A percentile compares a stretch with the other conserved stretches of the same genome.
These are phyloP conservation scores for Lachnellula cervina DNA, from an alignment of 2,329 filamentous ascomycete species.

Conservation along the genomic window DNA sequence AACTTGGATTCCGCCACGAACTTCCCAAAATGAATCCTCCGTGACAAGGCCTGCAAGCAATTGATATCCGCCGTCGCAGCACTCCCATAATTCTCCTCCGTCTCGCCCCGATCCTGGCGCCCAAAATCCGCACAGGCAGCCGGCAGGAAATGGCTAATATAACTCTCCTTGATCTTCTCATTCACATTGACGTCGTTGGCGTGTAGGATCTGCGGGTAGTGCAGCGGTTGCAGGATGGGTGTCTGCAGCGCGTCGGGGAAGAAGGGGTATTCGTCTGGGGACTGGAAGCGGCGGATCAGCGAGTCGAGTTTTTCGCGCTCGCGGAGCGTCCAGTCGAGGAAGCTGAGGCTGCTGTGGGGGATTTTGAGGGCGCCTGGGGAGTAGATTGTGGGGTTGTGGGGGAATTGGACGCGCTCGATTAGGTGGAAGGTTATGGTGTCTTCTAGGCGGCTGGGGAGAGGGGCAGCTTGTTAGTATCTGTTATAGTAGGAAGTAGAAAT, in stretches of 20 bases:
- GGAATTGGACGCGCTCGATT: constrained; percentile 97
- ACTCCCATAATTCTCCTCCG: constrained; percentile 92
- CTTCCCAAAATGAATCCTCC: constrained; percentile 95
- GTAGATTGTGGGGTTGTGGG: constrained; percentile 86
- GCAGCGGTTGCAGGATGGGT: constrained; percentile 79
- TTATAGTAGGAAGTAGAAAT: background rate
- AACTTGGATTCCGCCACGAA: constrained; percentile 98
- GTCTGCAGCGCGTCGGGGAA: constrained; percentile 75
- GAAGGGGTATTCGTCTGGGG: constrained; percentile 96
- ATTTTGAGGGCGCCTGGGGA: constrained; percentile 72
- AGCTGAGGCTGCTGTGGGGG: constrained; percentile 66
- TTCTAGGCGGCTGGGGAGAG: constrained; percentile 70
- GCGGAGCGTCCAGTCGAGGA: constrained; percentile 89
- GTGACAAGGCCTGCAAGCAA: constrained; percentile 82
- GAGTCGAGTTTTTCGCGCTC: constrained; percentile 91
- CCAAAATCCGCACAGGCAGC: constrained; percentile 73
- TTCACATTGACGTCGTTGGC: constrained; percentile 89
- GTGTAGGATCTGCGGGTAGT: constrained; percentile 86
- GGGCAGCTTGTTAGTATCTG: background rate
- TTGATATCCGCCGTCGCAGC: constrained; percentile 86
- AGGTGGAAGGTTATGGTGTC: constrained; percentile 97
- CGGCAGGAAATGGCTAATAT: constrained; percentile 78
- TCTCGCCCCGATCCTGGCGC: constrained; percentile 75
- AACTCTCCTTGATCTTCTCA: constrained; percentile 76
- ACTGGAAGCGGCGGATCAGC: constrained; percentile 88